Evolutionary conservation across 331 rosid genomes (phyloP).

Genomic region (Telfairia occidentalis): DNA sequence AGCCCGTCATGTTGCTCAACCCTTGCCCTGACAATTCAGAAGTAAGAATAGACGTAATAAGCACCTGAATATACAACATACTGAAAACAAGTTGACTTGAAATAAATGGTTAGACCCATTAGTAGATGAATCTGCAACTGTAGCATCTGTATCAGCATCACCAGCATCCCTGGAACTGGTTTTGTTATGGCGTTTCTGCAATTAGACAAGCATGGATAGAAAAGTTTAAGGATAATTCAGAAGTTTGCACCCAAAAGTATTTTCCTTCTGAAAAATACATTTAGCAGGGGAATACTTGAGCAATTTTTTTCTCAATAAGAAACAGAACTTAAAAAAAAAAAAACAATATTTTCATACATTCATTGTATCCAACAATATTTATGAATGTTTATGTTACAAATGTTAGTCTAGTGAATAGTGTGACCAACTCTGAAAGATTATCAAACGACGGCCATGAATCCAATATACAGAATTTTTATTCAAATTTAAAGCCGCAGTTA

Average conservation of each 20-base stretch:
- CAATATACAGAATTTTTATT: neutral
- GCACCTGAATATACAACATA: neutral
- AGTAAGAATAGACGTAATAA: neutral
- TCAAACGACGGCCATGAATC: neutral
- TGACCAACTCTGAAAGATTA: neutral
- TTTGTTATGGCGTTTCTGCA: slow-evolving; percentile 77
- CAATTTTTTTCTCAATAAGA: neutral
- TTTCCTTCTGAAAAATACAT: neutral
- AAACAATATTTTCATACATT: neutral
- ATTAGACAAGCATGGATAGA: neutral
- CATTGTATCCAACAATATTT: neutral
- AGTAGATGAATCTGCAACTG: slow-evolving; percentile 33
- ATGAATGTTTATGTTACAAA: neutral
- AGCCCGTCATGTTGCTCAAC: slow-evolving; percentile 24
- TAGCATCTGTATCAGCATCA: slow-evolving; percentile 18
- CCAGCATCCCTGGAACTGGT: slow-evolving; percentile 30
- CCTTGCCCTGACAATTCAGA: slow-evolving; percentile 28
- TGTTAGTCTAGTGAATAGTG: neutral
- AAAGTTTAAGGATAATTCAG: slow-evolving; percentile 3
- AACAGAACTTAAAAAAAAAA: neutral
- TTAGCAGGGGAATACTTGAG: neutral
- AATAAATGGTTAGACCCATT: slow-evolving; percentile 31
- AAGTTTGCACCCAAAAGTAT: neutral
- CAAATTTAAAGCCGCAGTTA: neutral
- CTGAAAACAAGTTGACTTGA: neutral